Conservation (phyloP, 345 rosid genomes). For the Citrus reticulata region DNA sequence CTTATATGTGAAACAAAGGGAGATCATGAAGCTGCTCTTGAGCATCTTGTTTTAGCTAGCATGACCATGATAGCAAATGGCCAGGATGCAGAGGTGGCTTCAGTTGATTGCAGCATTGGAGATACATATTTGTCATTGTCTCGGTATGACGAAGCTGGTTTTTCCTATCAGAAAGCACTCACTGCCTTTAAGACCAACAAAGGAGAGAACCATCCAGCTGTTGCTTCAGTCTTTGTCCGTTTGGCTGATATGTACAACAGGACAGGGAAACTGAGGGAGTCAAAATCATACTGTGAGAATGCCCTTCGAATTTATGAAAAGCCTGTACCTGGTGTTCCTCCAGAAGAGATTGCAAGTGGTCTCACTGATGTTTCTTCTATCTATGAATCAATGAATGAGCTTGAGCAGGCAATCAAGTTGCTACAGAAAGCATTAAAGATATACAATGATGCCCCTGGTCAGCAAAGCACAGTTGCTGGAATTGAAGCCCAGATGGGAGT, state of each 20-base stretch:
- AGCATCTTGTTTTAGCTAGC: conserved; percentile 90
- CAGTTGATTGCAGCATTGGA: conserved; percentile 88
- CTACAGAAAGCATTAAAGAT: conserved; percentile 73
- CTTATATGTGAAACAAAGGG: conserved; percentile 87
- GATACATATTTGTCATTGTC: conserved; percentile 82
- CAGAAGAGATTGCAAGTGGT: conserved; percentile 84
- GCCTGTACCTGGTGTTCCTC: conserved; percentile 51
- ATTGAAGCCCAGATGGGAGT: conserved; percentile 98
- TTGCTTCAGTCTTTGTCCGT: conserved; percentile 77
- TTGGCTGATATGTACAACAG: conserved; percentile 82
- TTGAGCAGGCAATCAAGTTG: conserved; percentile 66
- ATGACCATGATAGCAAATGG: conserved; percentile 84
- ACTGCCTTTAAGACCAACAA: conserved; percentile 66
- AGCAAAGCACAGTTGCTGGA: conserved; percentile 72
- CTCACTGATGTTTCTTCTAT: conserved; percentile 77
- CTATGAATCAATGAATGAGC: conserved; percentile 84
- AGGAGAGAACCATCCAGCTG: conserved; percentile 88
- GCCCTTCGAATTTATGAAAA: conserved; percentile 81
- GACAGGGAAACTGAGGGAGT: conserved; percentile 75
- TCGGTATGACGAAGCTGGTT: conserved; percentile 79
- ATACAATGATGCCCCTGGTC: conserved; percentile 66
- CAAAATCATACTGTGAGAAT: conserved; percentile 80
- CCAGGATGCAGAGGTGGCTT: conserved; percentile 79
- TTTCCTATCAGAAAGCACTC: conserved; percentile 86
- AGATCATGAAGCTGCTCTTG: conserved; percentile 77